These are phyloP conservation scores for Euphrasia arctica DNA, from an alignment of 305 asterid genomes.

Conservation along the genomic window DNA sequence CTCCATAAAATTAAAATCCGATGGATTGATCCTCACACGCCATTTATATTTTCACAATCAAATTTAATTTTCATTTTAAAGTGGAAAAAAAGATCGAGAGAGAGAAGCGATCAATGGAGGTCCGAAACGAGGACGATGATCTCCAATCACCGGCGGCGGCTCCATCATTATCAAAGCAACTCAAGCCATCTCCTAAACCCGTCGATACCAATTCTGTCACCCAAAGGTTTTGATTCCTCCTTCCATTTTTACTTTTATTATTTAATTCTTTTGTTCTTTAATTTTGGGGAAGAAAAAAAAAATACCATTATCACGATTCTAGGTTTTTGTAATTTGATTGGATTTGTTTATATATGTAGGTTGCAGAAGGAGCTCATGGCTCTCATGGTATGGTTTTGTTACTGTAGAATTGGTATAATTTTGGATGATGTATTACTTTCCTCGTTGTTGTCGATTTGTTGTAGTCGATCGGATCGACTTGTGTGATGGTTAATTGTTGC, in stretches of 20 bases:
- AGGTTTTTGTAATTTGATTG: neutral
- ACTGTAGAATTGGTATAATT: neutral
- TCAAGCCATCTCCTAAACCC: conserved; percentile 37
- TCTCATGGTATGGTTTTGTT: conserved; percentile 45
- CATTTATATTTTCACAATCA: neutral
- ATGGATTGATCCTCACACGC: neutral
- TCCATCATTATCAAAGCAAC: conserved; percentile 30
- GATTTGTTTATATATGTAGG: conserved; percentile 27
- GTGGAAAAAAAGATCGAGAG: too few relatives aligned
- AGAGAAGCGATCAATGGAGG: too few relatives aligned
- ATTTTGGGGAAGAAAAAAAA: neutral
- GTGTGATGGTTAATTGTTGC: neutral
- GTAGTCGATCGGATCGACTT: neutral
- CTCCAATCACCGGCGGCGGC: conserved; percentile 28
- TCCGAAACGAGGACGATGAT: conserved; percentile 30
- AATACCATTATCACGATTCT: neutral
- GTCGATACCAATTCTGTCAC: conserved; percentile 46
- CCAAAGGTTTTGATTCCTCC: conserved; percentile 33
- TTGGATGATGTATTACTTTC: too few relatives aligned
- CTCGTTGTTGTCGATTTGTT: neutral
- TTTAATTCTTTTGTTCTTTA: neutral
- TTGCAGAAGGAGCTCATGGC: conserved; percentile 73
- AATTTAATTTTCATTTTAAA: neutral
- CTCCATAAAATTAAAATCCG: too few relatives aligned
- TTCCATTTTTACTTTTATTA: neutral